Percentiles rank a stretch among this genome's conserved stretches.
These are phyloP conservation scores for Globisporangium splendens DNA, from an alignment of 352 stramenopile species.

Conservation along the genomic window DNA sequence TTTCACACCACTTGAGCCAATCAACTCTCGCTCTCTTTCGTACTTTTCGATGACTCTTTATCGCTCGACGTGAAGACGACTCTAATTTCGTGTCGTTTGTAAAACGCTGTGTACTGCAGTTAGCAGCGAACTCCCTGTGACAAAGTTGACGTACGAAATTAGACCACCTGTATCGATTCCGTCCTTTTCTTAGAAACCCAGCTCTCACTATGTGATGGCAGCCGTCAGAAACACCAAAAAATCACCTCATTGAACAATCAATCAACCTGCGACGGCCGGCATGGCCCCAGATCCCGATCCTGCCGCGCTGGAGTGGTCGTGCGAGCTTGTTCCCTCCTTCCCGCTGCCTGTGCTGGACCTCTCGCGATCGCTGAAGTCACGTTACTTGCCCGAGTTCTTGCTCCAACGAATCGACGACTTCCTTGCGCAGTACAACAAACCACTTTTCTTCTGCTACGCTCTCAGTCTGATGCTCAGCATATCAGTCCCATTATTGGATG, in stretches of 20 bases:
- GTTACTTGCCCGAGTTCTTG: conserved; percentile 16
- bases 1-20: too few relatives aligned
- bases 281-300: conserved; percentile 3
- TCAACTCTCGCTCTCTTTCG: too few relatives aligned
- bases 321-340: conserved; percentile 23
- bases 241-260: background rate
- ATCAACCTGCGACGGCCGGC: background rate
- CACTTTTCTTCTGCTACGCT: conserved; percentile 15
- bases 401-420: conserved; percentile 18
- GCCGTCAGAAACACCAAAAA: background rate
- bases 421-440: conserved; percentile 22
- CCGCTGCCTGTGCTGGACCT: conserved; percentile 30
- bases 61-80: too few relatives aligned
- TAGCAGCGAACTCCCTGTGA: too few relatives aligned
- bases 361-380: conserved; percentile 31
- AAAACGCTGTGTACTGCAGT: too few relatives aligned
- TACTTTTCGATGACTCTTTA: too few relatives aligned
- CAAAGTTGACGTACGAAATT: too few relatives aligned
- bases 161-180: too few relatives aligned
- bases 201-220: too few relatives aligned
- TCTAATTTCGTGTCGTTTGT: too few relatives aligned
- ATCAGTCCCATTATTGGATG: conserved; percentile 18
- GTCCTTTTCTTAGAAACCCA: too few relatives aligned
- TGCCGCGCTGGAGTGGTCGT: conserved; percentile 11
- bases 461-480: conserved; percentile 20